A percentile compares a stretch with the other conserved stretches of the same genome.
Evolutionary conservation across 176 grass and related monocot genomes (phyloP).

Genomic region (Phoenix roebelenii): DNA sequence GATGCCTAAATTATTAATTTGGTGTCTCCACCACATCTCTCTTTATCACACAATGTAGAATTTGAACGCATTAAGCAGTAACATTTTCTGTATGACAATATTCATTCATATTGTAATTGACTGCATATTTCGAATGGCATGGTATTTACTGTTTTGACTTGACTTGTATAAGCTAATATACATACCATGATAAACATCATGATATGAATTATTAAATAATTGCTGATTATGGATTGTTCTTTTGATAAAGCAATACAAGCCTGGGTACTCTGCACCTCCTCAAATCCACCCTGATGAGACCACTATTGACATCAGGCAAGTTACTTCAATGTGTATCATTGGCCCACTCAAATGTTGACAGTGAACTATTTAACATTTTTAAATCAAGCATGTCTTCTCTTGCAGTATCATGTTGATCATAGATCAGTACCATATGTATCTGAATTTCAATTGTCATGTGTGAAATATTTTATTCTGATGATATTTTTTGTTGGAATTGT

Average conservation of each 20-base stretch:
- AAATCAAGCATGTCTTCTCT: constrained; percentile 1
- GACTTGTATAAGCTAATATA: no score
- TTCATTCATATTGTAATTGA: no score
- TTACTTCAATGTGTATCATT: constrained; percentile 4
- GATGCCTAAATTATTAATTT: no score
- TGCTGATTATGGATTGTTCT: constrained; percentile 1
- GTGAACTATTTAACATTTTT: not conserved
- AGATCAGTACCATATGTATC: not conserved
- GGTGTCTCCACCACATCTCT: no score
- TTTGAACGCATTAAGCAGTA: no score
- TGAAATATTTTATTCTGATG: constrained; percentile 1
- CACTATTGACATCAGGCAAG: constrained; percentile 79
- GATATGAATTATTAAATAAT: constrained; percentile 14
- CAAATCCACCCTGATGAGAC: constrained; percentile 65
- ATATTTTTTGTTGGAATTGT: constrained; percentile 19
- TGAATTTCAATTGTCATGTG: not conserved
- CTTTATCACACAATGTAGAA: no score
- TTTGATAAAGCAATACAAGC: constrained; percentile 53
- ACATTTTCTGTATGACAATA: no score
- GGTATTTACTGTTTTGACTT: no score
- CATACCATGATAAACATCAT: constrained; percentile 3
- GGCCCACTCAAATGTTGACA: not conserved
- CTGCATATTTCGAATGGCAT: no score
- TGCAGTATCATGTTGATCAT: not conserved
- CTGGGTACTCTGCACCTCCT: constrained; percentile 79